Conservation (phyloP, 306 rosid genomes). For the Myrica gale region DNA sequence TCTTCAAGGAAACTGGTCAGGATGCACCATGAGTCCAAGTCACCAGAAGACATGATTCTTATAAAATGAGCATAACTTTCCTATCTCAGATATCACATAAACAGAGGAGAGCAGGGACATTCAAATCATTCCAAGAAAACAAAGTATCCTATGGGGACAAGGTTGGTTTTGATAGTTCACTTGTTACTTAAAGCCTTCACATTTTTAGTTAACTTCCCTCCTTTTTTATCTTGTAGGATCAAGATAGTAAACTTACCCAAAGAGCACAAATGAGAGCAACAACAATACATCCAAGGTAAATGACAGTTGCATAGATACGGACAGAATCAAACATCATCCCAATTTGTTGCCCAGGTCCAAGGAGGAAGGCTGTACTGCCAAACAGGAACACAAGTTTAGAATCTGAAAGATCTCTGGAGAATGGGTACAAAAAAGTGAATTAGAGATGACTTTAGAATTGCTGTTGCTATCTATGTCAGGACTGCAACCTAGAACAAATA, state of each 20-base stretch:
- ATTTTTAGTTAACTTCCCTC: not conserved
- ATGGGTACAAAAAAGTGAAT: not conserved
- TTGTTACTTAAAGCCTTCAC: not conserved
- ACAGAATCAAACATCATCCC: conserved; percentile 85
- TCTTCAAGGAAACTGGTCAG: not conserved
- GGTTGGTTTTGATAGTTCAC: not conserved
- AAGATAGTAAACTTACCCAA: conserved; percentile 48
- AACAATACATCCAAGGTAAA: conserved; percentile 84
- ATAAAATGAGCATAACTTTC: conserved; percentile 7
- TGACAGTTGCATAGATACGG: conserved; percentile 72
- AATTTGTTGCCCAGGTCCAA: conserved; percentile 72
- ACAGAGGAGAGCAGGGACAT: not conserved
- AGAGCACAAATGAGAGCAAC: conserved; percentile 88
- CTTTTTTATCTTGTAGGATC: not conserved
- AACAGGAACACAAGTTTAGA: conserved; percentile 35
- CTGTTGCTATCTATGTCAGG: not conserved
- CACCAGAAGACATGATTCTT: not conserved
- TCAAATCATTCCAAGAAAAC: conserved; percentile 1
- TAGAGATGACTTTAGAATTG: conserved; percentile 18
- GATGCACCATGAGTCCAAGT: not conserved
- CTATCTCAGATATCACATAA: conserved; percentile 3
- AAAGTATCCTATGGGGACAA: not conserved
- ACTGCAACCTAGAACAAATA: not conserved
- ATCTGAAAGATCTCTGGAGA: conserved; percentile 9
- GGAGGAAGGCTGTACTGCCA: conserved; percentile 95